A percentile compares a stretch with the other conserved stretches of the same genome.
phyloP scores from a whole-genome alignment of 164 flowering plant genomes.

The Euptelea pleiosperma region DNA sequence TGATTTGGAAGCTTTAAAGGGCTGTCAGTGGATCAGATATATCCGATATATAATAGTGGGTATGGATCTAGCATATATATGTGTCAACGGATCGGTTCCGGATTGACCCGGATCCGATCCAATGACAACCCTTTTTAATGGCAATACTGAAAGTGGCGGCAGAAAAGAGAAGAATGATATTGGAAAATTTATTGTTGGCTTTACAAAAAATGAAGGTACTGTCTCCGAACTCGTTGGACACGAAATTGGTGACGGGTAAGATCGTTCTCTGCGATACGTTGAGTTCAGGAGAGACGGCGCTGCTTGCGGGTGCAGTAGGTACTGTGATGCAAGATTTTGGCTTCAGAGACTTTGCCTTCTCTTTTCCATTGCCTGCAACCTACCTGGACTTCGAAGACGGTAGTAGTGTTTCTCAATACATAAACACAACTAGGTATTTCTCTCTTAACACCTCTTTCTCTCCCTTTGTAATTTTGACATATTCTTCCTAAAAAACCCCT shows the following conservation, averaged over 20 bases:
- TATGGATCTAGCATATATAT: too few species aligned
- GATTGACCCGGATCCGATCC: too few species aligned
- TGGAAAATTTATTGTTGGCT: too few species aligned
- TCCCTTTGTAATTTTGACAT: neutral
- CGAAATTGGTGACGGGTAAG: constrained; percentile 36
- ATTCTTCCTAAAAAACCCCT: neutral
- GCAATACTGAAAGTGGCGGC: too few species aligned
- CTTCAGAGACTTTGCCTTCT: constrained; percentile 27
- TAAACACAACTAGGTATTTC: constrained; percentile 35
- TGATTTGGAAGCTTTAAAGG: too few species aligned
- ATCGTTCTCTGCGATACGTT: constrained; percentile 46
- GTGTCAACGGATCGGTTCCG: too few species aligned
- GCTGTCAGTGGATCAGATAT: neutral
- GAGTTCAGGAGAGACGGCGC: neutral
- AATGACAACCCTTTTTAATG: too few species aligned
- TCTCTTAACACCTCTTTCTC: too few species aligned
- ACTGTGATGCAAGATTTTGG: constrained; percentile 25
- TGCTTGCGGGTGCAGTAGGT: constrained; percentile 38
- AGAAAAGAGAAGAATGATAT: too few species aligned
- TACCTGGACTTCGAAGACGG: constrained; percentile 29
- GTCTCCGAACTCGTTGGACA: constrained; percentile 29
- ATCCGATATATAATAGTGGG: neutral
- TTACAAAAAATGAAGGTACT: constrained; percentile 26
- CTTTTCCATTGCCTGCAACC: constrained; percentile 37
- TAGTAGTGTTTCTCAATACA: constrained; percentile 18